phyloP scores from a whole-genome alignment of 1,139 yeast species.

The Pneumocystis jirovecii region DNA sequence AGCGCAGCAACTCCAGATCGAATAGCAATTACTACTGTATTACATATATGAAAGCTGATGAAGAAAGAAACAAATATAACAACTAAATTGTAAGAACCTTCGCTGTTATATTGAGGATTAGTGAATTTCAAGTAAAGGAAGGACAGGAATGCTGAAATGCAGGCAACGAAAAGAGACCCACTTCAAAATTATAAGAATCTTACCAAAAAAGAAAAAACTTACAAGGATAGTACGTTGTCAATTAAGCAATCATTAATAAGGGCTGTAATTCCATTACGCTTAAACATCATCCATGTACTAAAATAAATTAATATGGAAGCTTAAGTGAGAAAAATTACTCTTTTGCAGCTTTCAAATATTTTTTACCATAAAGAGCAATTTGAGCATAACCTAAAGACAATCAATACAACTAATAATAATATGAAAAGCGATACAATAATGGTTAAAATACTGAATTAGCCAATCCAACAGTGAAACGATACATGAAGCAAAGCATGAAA shows the following conservation, averaged over 20 bases:
- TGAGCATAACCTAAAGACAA: conserved; percentile 54
- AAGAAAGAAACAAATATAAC: conserved; percentile 65
- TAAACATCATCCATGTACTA: conserved; percentile 54
- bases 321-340: conserved; percentile 24
- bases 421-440: conserved; percentile 29
- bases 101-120: conserved; percentile 52
- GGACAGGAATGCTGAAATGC: conserved; percentile 51
- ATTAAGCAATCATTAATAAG: conserved; percentile 72
- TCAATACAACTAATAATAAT: background rate
- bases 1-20: conserved; percentile 74
- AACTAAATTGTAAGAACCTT: conserved; percentile 58
- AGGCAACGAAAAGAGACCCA: conserved; percentile 57
- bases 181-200: conserved; percentile 22
- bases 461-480: conserved; percentile 55
- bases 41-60: conserved; percentile 62
- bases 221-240: conserved; percentile 47
- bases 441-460: conserved; percentile 74
- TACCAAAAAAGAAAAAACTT: conserved; percentile 1
- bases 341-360: conserved; percentile 58
- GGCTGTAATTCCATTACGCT: conserved; percentile 74
- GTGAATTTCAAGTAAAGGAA: conserved; percentile 60
- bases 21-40: conserved; percentile 57
- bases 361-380: conserved; percentile 73
- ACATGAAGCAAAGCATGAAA: conserved; percentile 43
- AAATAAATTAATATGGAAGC: background rate